Conservation (phyloP, 1,284 basidiomycete species). For the Boletus holoroseus region DNA sequence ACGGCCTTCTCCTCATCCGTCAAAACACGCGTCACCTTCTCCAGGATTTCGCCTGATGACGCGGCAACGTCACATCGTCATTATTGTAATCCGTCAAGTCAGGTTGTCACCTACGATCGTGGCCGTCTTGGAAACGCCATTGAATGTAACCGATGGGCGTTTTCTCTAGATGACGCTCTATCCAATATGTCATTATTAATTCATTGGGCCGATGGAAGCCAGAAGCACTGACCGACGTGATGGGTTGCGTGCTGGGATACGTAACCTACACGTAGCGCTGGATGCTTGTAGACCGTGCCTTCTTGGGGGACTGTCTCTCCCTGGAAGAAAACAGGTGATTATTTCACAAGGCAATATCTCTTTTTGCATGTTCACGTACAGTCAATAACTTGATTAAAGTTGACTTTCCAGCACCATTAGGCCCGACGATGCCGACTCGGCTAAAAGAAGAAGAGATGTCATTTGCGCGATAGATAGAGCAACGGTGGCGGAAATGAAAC, state of each 20-base stretch:
- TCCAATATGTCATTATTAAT: slow-evolving; percentile 19
- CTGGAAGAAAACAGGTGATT: slow-evolving; percentile 35
- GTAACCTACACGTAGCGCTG: slow-evolving; percentile 92
- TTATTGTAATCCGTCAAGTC: slow-evolving; percentile 11
- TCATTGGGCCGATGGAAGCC: slow-evolving; percentile 14
- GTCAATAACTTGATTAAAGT: slow-evolving; percentile 98
- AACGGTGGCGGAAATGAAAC: slow-evolving; percentile 27
- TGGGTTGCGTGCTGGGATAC: slow-evolving; percentile 98
- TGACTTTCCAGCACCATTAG: slow-evolving; percentile 91
- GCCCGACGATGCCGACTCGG: slow-evolving; percentile 86
- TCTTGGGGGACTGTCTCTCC: slow-evolving; percentile 93
- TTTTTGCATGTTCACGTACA: slow-evolving; percentile 38
- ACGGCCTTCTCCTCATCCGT: slow-evolving; percentile 83
- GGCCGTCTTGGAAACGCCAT: slow-evolving; percentile 99
- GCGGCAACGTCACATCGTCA: slow-evolving; percentile 13
- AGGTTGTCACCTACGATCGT: slow-evolving; percentile 70
- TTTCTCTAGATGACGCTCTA: slow-evolving; percentile 90
- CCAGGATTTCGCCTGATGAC: slow-evolving; percentile 72
- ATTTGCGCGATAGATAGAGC: slow-evolving; percentile 13
- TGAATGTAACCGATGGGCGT: slow-evolving; percentile 95
- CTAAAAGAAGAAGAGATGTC: slow-evolving; percentile 38
- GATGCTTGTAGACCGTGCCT: slow-evolving; percentile 94
- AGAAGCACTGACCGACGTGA: slow-evolving; percentile 63
- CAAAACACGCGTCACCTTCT: slow-evolving; percentile 87
- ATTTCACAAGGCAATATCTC: slow-evolving; percentile 7